Conservation (phyloP, 2,329 filamentous ascomycete species). For the Botrytis medusae region DNA sequence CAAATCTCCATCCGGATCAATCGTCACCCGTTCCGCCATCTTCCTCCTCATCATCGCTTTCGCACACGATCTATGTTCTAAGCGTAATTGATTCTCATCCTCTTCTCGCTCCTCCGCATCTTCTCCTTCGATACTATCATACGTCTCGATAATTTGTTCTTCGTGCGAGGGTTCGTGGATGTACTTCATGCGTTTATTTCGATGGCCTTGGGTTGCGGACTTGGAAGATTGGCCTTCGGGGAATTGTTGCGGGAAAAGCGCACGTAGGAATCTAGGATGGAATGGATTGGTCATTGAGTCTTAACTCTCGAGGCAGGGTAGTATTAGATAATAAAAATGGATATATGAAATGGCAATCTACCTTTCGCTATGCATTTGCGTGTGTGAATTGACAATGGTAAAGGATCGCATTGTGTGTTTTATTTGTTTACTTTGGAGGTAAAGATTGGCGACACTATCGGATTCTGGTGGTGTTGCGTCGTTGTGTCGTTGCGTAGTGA, state of each 20-base stretch:
- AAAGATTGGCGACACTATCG: not conserved
- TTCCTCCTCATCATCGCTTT: slow-evolving; percentile 1
- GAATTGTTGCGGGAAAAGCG: slow-evolving; percentile 20
- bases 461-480: not conserved
- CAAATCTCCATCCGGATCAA: slow-evolving; percentile 19
- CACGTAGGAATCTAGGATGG: slow-evolving; percentile 15
- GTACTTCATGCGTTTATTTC: slow-evolving; percentile 15
- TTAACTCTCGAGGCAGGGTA: not conserved
- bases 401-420: not conserved
- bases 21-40: slow-evolving; percentile 3
- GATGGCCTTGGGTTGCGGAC: not conserved
- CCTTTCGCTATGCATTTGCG: slow-evolving; percentile 17
- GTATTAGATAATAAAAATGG: not conserved
- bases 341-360: not conserved
- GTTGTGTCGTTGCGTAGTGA: not conserved
- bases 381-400: not conserved
- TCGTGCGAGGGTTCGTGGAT: not conserved
- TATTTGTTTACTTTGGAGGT: not conserved
- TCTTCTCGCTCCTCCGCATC: not conserved
- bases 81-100: slow-evolving; percentile 13
- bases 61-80: slow-evolving; percentile 1
- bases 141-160: not conserved
- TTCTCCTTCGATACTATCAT: not conserved
- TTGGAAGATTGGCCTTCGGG: not conserved
- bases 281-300: slow-evolving; percentile 12